Conservation (phyloP, 2,329 filamentous ascomycete genomes). For the Venturia nashicola region DNA sequence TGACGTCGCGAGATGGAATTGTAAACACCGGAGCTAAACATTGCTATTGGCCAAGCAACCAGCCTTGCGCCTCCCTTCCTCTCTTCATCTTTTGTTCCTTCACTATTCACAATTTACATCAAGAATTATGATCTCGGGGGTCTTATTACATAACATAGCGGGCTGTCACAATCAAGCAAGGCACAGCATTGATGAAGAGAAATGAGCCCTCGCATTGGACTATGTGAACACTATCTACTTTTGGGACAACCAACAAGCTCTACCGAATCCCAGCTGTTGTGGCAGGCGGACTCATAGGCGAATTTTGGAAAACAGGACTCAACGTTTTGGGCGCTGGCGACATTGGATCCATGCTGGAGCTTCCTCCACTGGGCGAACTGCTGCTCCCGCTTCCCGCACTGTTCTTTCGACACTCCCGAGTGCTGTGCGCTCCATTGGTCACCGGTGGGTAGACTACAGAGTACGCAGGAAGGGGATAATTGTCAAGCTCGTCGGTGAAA, state of each 20-base stretch:
- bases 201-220: not conserved
- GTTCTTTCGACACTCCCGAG: slow-evolving; percentile 1
- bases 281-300: not conserved
- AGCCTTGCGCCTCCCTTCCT: not conserved
- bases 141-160: not conserved
- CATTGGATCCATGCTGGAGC: slow-evolving; percentile 6
- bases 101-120: too few relatives aligned
- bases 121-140: too few relatives aligned
- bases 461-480: not conserved
- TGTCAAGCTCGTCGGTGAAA: slow-evolving; percentile 31
- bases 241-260: not conserved
- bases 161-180: not conserved
- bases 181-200: not conserved
- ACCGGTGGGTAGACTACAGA: not conserved
- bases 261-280: not conserved
- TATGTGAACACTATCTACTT: slow-evolving; percentile 3
- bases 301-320: slow-evolving; percentile 3
- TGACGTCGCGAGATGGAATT: not conserved
- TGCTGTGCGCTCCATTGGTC: not conserved
- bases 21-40: not conserved
- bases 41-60: not conserved
- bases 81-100: too few relatives aligned
- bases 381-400: slow-evolving; percentile 6
- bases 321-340: slow-evolving; percentile 4
- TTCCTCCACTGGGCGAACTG: slow-evolving; percentile 3